phyloP scores from a whole-genome alignment of 495 filamentous ascomycete species.

The Apodospora peruviana region DNA sequence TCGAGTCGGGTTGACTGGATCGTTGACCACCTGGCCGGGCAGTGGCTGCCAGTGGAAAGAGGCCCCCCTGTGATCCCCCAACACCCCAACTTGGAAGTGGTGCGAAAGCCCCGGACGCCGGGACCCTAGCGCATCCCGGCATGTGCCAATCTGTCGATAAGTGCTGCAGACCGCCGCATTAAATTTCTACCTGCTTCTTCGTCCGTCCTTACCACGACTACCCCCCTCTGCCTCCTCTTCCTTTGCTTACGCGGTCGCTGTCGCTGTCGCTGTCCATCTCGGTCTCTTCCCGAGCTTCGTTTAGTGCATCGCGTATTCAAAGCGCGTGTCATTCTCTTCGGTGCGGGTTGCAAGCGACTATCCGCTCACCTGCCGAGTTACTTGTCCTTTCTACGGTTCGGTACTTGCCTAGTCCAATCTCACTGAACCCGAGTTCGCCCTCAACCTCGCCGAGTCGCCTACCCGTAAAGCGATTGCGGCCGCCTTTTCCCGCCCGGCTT shows the following conservation, averaged over 20 bases:
- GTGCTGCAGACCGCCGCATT: slow-evolving; percentile 7
- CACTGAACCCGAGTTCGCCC: too few relatives aligned
- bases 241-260: not conserved
- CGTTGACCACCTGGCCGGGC: too few relatives aligned
- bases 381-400: not conserved
- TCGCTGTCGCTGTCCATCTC: not conserved
- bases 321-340: slow-evolving; percentile 2
- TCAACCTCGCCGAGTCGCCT: too few relatives aligned
- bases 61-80: not conserved
- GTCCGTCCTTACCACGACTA: slow-evolving; percentile 1
- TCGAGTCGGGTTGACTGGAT: too few relatives aligned
- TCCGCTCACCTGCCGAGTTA: not conserved
- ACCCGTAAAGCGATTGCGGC: too few relatives aligned
- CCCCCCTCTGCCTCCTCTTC: not conserved
- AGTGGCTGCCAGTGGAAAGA: not conserved
- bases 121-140: slow-evolving; percentile 8
- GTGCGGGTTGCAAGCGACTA: not conserved
- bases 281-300: not conserved
- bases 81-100: not conserved
- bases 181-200: slow-evolving; percentile 9
- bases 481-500: too few relatives aligned
- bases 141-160: slow-evolving; percentile 16
- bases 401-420: too few relatives aligned
- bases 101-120: slow-evolving; percentile 8
- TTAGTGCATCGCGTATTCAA: too few relatives aligned